Conservation (phyloP, 1,284 basidiomycete species). For the Exobasidium cylindrosporum region DNA sequence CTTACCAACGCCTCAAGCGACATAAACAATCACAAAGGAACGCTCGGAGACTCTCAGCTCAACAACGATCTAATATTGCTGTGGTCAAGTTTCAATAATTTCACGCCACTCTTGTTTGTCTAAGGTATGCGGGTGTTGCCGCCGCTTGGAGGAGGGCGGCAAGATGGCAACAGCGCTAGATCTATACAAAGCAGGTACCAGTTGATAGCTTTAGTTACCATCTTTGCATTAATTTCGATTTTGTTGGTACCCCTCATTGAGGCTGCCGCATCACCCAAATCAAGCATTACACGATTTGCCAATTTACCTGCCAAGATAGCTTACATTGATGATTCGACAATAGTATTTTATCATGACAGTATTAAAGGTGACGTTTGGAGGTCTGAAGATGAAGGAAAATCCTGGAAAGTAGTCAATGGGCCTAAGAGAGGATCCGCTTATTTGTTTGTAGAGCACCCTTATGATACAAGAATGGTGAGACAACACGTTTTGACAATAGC, state of each 20-base stretch:
- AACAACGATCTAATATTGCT: too few relatives aligned
- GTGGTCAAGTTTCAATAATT: too few relatives aligned
- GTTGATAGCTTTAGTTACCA: too few relatives aligned
- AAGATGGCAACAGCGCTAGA: not conserved
- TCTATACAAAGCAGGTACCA: too few relatives aligned
- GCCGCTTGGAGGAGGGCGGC: too few relatives aligned
- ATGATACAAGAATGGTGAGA: constrained; percentile 61
- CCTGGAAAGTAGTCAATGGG: constrained; percentile 67
- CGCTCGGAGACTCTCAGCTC: too few relatives aligned
- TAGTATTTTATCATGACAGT: constrained; percentile 78
- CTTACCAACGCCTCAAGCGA: too few relatives aligned
- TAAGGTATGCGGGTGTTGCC: not conserved
- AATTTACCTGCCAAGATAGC: constrained; percentile 76
- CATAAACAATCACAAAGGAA: too few relatives aligned
- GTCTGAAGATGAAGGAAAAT: constrained; percentile 84
- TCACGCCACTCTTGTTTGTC: too few relatives aligned
- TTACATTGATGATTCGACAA: constrained; percentile 88
- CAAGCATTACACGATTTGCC: constrained; percentile 49
- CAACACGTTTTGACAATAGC: too few relatives aligned
- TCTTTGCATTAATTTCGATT: not conserved
- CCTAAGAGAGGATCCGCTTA: constrained; percentile 67
- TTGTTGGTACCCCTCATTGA: not conserved
- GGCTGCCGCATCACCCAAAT: not conserved
- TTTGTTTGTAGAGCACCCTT: constrained; percentile 82
- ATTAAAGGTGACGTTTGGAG: constrained; percentile 69